phyloP scores from a whole-genome alignment of 345 rosid genomes.

The Camelina laxa region DNA sequence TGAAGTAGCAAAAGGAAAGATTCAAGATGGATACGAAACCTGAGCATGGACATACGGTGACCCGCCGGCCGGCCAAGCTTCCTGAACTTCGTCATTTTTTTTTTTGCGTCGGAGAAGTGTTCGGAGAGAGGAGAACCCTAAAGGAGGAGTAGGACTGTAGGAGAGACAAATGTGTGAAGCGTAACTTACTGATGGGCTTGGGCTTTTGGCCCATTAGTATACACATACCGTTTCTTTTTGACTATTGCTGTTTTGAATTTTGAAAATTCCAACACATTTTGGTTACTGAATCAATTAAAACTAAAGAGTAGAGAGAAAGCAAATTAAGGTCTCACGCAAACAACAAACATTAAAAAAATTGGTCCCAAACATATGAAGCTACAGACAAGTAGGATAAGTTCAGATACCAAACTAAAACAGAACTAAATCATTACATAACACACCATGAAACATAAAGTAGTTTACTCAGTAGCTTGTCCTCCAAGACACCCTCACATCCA shows the following conservation, averaged over 20 bases:
- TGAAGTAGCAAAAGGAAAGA: neutral
- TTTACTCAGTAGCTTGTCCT: neutral
- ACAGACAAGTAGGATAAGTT: neutral
- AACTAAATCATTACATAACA: neutral
- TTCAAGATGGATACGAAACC: constrained; percentile 47
- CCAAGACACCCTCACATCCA: neutral
- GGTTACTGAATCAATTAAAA: neutral
- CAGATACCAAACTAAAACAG: neutral
- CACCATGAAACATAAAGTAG: neutral
- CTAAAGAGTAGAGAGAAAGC: neutral
- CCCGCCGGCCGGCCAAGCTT: constrained; percentile 75
- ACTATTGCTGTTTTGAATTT: neutral
- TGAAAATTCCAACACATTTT: neutral
- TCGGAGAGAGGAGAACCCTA: constrained; percentile 33
- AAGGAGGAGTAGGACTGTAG: neutral
- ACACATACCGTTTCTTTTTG: neutral
- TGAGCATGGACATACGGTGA: constrained; percentile 92
- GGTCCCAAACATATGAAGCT: neutral
- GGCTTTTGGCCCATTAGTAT: neutral
- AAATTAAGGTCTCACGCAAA: neutral
- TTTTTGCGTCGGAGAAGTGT: constrained; percentile 32
- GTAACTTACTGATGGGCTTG: constrained; percentile 4
- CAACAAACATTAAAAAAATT: neutral
- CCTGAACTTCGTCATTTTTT: constrained; percentile 73
- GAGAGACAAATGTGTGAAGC: neutral